Percentiles rank a stretch among this genome's conserved stretches.
Conservation (phyloP, 2,329 filamentous ascomycete genomes). For the Emergomyces pasteurianus region DNA sequence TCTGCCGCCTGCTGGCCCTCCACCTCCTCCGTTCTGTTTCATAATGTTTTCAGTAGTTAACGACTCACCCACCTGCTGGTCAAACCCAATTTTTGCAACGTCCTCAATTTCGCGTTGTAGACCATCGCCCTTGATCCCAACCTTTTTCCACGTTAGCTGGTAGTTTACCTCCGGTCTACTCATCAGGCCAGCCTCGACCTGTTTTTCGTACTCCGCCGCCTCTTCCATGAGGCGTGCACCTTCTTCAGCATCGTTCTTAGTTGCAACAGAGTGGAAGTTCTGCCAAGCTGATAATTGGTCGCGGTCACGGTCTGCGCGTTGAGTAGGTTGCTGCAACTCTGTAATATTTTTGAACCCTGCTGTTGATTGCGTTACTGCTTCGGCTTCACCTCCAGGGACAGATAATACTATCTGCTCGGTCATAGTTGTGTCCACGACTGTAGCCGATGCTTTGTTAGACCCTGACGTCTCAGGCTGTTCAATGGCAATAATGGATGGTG, state of each 20-base stretch:
- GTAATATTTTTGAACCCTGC: neutral
- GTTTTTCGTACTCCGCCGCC: constrained; percentile 10
- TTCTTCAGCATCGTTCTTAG: constrained; percentile 23
- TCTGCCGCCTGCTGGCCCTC: neutral
- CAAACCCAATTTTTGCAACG: constrained; percentile 13
- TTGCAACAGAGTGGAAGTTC: constrained; percentile 23
- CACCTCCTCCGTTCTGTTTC: neutral
- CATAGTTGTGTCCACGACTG: neutral
- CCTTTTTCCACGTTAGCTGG: constrained; percentile 28
- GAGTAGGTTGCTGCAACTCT: neutral
- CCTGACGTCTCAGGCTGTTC: neutral
- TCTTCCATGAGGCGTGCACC: constrained; percentile 19
- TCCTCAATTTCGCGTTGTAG: constrained; percentile 14
- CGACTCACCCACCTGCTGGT: constrained; percentile 7
- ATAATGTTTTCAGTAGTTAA: neutral
- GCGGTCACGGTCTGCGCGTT: constrained; percentile 5
- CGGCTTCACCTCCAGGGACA: neutral
- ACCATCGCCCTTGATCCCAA: constrained; percentile 22
- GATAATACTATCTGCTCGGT: neutral
- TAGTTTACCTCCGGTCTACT: constrained; percentile 16
- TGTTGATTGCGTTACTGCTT: no score
- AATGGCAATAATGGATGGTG: constrained; percentile 2
- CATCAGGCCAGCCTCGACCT: constrained; percentile 5
- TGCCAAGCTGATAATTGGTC: constrained; percentile 24
- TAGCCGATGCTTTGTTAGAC: neutral